Conservation (phyloP, 2,329 filamentous ascomycete genomes). For the Alternaria alternata region DNA sequence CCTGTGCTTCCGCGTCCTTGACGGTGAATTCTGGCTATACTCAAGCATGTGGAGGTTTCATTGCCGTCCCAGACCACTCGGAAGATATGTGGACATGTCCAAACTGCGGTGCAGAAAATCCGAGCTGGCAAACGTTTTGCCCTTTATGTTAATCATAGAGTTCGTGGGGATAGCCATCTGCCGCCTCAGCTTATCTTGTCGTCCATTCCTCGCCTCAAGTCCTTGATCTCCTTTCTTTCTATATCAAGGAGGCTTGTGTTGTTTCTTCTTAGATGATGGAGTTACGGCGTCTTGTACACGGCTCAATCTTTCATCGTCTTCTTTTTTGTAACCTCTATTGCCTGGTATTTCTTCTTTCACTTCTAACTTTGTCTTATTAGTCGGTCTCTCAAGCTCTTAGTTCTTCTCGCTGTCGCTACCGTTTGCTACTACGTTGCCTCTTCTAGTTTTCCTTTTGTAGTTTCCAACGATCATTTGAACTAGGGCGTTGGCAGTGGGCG, state of each 20-base stretch:
- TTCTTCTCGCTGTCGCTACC: not conserved
- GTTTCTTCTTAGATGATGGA: too few species aligned
- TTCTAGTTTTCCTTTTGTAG: not conserved
- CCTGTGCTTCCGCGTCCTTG: too few species aligned
- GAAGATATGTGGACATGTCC: not conserved
- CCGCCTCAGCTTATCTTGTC: too few species aligned
- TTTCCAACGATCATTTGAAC: too few species aligned
- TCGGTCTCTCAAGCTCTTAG: not conserved
- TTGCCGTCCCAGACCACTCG: not conserved
- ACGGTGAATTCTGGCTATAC: too few species aligned
- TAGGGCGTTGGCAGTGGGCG: too few species aligned
- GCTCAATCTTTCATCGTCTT: too few species aligned
- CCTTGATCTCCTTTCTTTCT: not conserved
- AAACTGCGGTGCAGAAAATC: not conserved
- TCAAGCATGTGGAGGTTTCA: not conserved
- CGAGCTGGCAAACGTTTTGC: not conserved
- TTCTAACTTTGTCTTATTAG: not conserved
- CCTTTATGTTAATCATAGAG: not conserved
- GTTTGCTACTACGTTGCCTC: not conserved
- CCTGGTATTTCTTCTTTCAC: too few species aligned
- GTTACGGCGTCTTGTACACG: too few species aligned
- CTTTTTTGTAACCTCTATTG: not conserved
- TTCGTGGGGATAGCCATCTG: too few species aligned
- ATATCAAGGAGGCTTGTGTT: not conserved
- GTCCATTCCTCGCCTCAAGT: not conserved